Conservation (phyloP, 2,329 filamentous ascomycete genomes). For the Colletotrichum costaricense region DNA sequence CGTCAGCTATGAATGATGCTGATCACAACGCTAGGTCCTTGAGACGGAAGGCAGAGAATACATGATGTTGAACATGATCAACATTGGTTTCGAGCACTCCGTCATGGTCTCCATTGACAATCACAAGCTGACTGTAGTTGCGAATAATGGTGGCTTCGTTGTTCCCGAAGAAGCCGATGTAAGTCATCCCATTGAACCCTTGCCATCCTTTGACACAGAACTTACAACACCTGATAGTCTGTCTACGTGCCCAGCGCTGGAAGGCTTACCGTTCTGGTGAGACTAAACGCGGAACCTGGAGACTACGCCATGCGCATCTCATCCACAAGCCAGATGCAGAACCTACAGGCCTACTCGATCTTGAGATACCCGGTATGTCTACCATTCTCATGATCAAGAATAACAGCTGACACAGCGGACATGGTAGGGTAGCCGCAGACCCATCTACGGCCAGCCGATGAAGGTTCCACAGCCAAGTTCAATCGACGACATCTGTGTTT, state of each 20-base stretch:
- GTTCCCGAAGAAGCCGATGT: slow-evolving; percentile 30
- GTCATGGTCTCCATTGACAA: slow-evolving; percentile 37
- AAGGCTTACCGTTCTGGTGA: slow-evolving; percentile 38
- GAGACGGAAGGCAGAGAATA: slow-evolving; percentile 22
- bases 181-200: neutral
- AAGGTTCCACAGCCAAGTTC: slow-evolving; percentile 25
- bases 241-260: slow-evolving; percentile 38
- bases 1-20: neutral
- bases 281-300: slow-evolving; percentile 33
- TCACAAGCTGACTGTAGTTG: slow-evolving; percentile 40
- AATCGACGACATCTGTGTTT: slow-evolving; percentile 29
- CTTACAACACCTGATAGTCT: neutral
- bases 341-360: slow-evolving; percentile 39
- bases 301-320: slow-evolving; percentile 40
- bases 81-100: slow-evolving; percentile 30
- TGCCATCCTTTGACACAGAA: neutral
- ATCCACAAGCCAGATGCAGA: slow-evolving; percentile 40
- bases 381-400: too few species aligned
- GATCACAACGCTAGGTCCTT: neutral
- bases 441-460: slow-evolving; percentile 37
- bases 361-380: slow-evolving; percentile 29
- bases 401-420: neutral
- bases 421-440: slow-evolving; percentile 17
- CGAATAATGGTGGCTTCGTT: slow-evolving; percentile 40
- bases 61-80: slow-evolving; percentile 30